phyloP scores from a whole-genome alignment of 345 rosid genomes.

The Cardamine chenopodiifolia region DNA sequence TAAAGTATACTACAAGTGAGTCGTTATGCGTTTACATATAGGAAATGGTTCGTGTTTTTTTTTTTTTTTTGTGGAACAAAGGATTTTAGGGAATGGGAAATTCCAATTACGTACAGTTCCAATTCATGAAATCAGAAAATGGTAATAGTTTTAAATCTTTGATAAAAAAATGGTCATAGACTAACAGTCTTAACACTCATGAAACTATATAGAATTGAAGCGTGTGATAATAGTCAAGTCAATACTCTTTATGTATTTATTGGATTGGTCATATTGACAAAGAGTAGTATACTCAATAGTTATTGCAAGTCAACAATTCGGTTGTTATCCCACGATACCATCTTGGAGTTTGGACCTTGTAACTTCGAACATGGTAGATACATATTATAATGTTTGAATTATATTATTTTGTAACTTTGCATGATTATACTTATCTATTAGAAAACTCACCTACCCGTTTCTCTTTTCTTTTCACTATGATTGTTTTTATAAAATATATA shows the following conservation, averaged over 20 bases:
- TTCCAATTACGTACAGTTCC: background rate
- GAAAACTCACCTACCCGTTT: background rate
- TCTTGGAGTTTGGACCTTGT: conserved; percentile 10
- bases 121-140: background rate
- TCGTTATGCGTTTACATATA: background rate
- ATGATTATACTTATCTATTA: background rate
- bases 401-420: background rate
- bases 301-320: conserved; percentile 16
- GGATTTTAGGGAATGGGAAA: background rate
- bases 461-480: background rate
- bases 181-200: background rate
- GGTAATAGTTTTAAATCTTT: background rate
- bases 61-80: background rate
- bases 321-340: background rate
- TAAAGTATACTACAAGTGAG: background rate
- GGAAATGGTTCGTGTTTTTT: background rate
- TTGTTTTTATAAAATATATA: background rate
- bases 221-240: conserved; percentile 27
- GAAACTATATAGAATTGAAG: background rate
- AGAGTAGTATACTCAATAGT: background rate
- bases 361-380: conserved; percentile 6
- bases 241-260: conserved; percentile 3
- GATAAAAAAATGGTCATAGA: background rate
- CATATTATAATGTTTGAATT: background rate
- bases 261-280: conserved; percentile 6